Conservation (phyloP, 2,329 filamentous ascomycete species). For the Colletotrichum cuscutae region DNA sequence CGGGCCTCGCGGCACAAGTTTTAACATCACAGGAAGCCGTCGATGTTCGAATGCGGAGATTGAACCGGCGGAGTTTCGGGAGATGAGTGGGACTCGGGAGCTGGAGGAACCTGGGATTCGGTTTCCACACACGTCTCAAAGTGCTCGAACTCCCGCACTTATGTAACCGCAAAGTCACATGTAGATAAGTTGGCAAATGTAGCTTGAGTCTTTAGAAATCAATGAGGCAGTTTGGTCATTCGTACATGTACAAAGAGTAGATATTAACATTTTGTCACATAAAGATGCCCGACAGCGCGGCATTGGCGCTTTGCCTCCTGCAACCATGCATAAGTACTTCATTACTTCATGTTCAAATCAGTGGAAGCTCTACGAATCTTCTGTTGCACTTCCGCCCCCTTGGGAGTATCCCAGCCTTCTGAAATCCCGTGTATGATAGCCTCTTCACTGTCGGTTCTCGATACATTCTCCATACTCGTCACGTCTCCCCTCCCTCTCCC, state of each 20-base stretch:
- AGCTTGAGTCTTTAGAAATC: background rate
- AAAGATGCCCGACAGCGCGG: too few relatives aligned
- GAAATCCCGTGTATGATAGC: background rate
- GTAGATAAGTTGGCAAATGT: too few relatives aligned
- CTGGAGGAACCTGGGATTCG: background rate
- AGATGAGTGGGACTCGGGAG: background rate
- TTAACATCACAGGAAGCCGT: background rate
- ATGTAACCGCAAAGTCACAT: too few relatives aligned
- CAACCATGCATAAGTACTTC: too few relatives aligned
- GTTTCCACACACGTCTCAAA: too few relatives aligned
- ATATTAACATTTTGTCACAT: too few relatives aligned
- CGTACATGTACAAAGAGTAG: background rate
- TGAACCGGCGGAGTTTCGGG: background rate
- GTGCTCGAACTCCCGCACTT: too few relatives aligned
- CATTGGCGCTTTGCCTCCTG: too few relatives aligned
- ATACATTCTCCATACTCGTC: background rate
- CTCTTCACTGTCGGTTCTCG: conserved; percentile 1
- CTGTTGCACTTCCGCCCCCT: background rate
- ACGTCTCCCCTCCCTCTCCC: background rate
- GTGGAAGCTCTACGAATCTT: background rate
- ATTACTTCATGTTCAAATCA: background rate
- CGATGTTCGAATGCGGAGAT: background rate
- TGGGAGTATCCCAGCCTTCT: background rate
- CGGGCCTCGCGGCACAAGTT: too few relatives aligned
- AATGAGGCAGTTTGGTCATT: background rate